Conservation (phyloP, 768 basidiomycete genomes). For the Russula sp. region DNA sequence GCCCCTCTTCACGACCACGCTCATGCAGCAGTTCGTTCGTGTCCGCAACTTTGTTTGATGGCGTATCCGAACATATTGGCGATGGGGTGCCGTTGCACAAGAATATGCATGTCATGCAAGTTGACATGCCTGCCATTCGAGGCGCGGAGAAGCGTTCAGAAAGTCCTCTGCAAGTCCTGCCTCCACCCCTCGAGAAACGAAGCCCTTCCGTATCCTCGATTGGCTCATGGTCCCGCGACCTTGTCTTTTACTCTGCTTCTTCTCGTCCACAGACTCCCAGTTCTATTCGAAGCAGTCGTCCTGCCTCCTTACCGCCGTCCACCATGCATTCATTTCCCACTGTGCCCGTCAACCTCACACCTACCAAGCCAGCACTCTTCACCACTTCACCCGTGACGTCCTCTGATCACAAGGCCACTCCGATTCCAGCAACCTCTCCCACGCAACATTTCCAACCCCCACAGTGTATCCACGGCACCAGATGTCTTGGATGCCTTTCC, state of each 20-base stretch:
- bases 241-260: conserved; percentile 8
- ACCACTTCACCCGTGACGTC: conserved; percentile 9
- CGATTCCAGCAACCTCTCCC: conserved; percentile 5
- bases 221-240: conserved; percentile 14
- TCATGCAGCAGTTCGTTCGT: conserved; percentile 18
- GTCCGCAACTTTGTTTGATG: conserved; percentile 6
- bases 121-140: conserved; percentile 5
- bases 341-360: background rate
- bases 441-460: background rate
- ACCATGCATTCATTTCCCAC: conserved; percentile 1
- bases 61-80: background rate
- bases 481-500: conserved; percentile 5
- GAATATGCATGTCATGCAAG: conserved; percentile 17
- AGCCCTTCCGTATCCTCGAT: conserved; percentile 11
- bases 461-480: background rate
- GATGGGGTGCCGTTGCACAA: background rate
- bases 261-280: conserved; percentile 18
- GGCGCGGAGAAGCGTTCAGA: background rate
- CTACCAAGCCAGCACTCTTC: background rate
- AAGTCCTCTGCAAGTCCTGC: background rate
- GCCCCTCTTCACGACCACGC: conserved; percentile 1
- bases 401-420: background rate
- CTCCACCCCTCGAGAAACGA: conserved; percentile 8
- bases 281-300: conserved; percentile 11
- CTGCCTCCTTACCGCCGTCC: conserved; percentile 7